phyloP scores from a whole-genome alignment of 106 monocot species.

The Dendrobium huoshanense region DNA sequence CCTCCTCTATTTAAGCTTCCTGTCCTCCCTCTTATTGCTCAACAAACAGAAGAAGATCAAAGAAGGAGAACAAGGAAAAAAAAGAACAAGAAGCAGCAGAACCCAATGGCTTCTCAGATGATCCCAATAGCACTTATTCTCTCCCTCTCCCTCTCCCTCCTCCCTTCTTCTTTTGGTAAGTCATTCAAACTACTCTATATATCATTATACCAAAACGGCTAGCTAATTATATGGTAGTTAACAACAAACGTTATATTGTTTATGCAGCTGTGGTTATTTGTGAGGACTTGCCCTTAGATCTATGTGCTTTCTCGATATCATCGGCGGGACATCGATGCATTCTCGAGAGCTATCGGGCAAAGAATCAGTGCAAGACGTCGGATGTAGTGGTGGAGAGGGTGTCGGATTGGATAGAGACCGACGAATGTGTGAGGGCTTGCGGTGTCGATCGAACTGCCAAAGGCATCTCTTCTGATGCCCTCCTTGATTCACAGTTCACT shows the following conservation, averaged over 20 bases:
- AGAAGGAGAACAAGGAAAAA: background rate
- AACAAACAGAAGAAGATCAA: background rate
- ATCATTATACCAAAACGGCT: background rate
- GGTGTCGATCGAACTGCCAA: conserved; percentile 16
- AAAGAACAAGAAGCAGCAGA: background rate
- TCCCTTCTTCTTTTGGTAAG: conserved; percentile 31
- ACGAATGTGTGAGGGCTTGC: conserved; percentile 22
- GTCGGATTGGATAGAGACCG: conserved; percentile 23
- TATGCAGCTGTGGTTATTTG: conserved; percentile 36
- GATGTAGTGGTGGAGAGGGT: conserved; percentile 12
- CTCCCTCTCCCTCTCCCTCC: conserved; percentile 25
- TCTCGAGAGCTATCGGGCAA: conserved; percentile 21
- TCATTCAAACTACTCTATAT: background rate
- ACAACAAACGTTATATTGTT: background rate
- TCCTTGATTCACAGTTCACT: conserved; percentile 8
- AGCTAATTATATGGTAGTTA: background rate
- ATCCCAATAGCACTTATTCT: conserved; percentile 25
- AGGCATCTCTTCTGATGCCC: conserved; percentile 29
- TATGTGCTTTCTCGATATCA: conserved; percentile 35
- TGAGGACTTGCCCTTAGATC: conserved; percentile 13
- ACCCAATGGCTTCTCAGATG: background rate
- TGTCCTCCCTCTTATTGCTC: background rate
- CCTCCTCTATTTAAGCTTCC: background rate
- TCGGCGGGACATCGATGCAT: conserved; percentile 25
- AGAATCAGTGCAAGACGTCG: conserved; percentile 12